These are phyloP conservation scores for Pelargonium australe DNA, from an alignment of 441 rosid species.

Conservation along the genomic window DNA sequence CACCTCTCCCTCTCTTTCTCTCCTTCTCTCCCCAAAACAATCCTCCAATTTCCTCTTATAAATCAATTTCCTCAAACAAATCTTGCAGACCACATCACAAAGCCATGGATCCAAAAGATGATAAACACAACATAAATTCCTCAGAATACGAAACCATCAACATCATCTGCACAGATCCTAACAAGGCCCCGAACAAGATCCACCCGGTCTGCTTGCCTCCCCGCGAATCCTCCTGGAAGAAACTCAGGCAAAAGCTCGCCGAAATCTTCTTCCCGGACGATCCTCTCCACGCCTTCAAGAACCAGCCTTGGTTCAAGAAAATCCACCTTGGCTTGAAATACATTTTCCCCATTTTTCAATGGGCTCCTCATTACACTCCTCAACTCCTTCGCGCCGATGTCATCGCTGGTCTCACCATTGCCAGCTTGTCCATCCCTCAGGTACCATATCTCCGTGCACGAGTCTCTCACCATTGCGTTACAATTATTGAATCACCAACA, in stretches of 20 bases:
- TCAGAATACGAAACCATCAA: background rate
- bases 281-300: constrained; percentile 21
- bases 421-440: constrained; percentile 31
- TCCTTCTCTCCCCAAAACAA: too few species aligned
- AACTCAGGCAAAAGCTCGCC: constrained; percentile 13
- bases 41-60: too few species aligned
- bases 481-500: too few species aligned
- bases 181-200: background rate
- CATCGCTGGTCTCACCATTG: constrained; percentile 31
- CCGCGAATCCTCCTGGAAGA: constrained; percentile 2
- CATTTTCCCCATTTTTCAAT: constrained; percentile 24
- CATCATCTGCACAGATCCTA: background rate
- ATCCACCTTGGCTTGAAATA: constrained; percentile 17
- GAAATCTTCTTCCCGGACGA: constrained; percentile 31
- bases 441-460: background rate
- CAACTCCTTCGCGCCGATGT: constrained; percentile 23
- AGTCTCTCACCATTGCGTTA: too few species aligned
- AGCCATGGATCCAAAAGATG: background rate
- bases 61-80: too few species aligned
- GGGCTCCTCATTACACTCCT: constrained; percentile 22
- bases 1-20: too few species aligned
- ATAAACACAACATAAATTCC: background rate
- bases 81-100: too few species aligned
- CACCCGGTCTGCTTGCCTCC: constrained; percentile 18
- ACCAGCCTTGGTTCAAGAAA: constrained; percentile 17